Conservation (phyloP, 305 asterid genomes). For the Fraxinus floribunda region DNA sequence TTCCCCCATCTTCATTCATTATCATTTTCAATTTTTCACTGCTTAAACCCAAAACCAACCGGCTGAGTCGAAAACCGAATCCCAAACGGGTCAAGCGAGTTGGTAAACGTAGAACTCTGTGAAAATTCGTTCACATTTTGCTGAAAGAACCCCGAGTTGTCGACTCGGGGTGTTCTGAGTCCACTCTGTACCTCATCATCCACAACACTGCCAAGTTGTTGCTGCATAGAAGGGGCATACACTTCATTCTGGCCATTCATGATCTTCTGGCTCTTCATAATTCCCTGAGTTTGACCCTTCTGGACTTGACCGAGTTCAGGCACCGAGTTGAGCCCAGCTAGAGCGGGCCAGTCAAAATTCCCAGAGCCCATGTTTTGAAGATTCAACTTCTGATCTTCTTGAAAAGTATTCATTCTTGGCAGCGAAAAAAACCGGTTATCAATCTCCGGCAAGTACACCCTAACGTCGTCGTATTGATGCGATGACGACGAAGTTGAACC, state of each 20-base stretch:
- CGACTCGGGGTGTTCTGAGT: conserved; percentile 23
- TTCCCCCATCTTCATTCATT: background rate
- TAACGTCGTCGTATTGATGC: conserved; percentile 33
- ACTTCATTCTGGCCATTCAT: conserved; percentile 8
- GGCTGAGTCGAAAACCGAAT: conserved; percentile 34
- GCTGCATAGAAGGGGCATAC: conserved; percentile 24
- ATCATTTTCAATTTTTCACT: conserved; percentile 7
- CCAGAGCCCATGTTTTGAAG: conserved; percentile 39
- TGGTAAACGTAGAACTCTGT: background rate
- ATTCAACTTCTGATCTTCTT: conserved; percentile 27
- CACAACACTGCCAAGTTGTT: conserved; percentile 17
- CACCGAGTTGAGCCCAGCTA: conserved; percentile 33
- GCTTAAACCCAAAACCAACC: conserved; percentile 28
- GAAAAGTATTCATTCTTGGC: conserved; percentile 24
- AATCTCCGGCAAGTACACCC: conserved; percentile 34
- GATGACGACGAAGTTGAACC: conserved; percentile 35
- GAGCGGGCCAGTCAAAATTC: conserved; percentile 38
- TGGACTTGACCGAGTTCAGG: conserved; percentile 22
- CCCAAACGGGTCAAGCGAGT: conserved; percentile 33
- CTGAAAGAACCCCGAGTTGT: conserved; percentile 29
- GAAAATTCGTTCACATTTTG: conserved; percentile 14
- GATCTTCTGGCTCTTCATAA: conserved; percentile 13
- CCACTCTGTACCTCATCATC: conserved; percentile 41
- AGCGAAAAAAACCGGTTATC: conserved; percentile 24
- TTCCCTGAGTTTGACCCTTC: conserved; percentile 11